Conservation (phyloP, 495 filamentous ascomycete genomes). For the Xylaria intraflava region DNA sequence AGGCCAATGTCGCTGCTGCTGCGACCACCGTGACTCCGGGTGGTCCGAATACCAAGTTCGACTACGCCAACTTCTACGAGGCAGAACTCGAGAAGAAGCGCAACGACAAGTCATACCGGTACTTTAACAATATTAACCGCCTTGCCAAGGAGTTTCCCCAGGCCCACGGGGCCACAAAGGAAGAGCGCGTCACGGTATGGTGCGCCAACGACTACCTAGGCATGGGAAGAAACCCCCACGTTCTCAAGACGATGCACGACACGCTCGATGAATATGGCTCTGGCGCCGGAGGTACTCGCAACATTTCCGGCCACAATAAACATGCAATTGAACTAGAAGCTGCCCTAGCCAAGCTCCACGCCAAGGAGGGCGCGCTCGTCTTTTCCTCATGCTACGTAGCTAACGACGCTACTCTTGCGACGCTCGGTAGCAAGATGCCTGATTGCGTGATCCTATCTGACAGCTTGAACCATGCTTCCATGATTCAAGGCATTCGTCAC, state of each 20-base stretch:
- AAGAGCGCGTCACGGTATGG: slow-evolving; percentile 95
- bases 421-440: slow-evolving; percentile 89
- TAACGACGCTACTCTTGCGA: slow-evolving; percentile 96
- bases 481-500: slow-evolving; percentile 99
- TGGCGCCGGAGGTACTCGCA: slow-evolving; percentile 90
- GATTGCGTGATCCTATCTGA: slow-evolving; percentile 95
- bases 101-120: slow-evolving; percentile 98
- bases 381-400: slow-evolving; percentile 98
- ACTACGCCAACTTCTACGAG: slow-evolving; percentile 88
- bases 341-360: slow-evolving; percentile 77
- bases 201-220: slow-evolving; percentile 98
- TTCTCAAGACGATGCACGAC: slow-evolving; percentile 86
- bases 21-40: slow-evolving; percentile 9
- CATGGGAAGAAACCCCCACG: slow-evolving; percentile 87
- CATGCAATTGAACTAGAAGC: slow-evolving; percentile 83
- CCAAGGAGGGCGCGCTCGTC: slow-evolving; percentile 86
- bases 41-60: slow-evolving; percentile 52
- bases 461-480: slow-evolving; percentile 93
- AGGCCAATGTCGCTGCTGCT: slow-evolving; percentile 20
- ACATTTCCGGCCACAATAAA: slow-evolving; percentile 96
- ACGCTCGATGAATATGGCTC: slow-evolving; percentile 93
- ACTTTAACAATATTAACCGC: slow-evolving; percentile 99
- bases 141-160: slow-evolving; percentile 93
- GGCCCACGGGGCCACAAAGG: slow-evolving; percentile 77
- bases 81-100: slow-evolving; percentile 94